A percentile compares a stretch with the other conserved stretches of the same genome.
Evolutionary conservation across 352 stramenopile species (phyloP).

Genomic region (Phytophthora boehmeriae): DNA sequence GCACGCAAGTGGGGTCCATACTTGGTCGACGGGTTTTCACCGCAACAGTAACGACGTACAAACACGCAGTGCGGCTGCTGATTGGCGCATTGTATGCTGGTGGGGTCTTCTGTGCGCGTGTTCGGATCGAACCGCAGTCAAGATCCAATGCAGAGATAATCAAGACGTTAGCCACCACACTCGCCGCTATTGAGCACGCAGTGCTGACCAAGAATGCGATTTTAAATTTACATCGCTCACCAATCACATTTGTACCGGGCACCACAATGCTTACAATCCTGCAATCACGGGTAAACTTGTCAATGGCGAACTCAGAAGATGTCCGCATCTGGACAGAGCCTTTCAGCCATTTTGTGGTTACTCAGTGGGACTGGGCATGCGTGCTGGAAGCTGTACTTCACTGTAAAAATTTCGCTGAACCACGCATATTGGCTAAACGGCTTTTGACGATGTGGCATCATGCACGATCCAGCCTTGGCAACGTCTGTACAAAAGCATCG

Average conservation of each 20-base stretch:
- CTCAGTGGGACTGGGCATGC: constrained; percentile 31
- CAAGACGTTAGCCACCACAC: constrained; percentile 28
- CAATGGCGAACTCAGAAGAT: constrained; percentile 8
- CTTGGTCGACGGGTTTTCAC: constrained; percentile 54
- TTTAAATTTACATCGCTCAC: constrained; percentile 29
- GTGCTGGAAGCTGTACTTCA: constrained; percentile 43
- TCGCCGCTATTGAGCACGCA: constrained; percentile 41
- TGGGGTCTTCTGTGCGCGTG: constrained; percentile 38
- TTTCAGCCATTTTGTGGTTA: constrained; percentile 36
- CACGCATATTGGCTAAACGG: constrained; percentile 19
- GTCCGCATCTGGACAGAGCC: constrained; percentile 25
- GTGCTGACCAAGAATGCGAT: constrained; percentile 41
- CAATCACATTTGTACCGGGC: constrained; percentile 40
- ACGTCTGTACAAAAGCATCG: neutral
- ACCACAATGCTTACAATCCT: constrained; percentile 43
- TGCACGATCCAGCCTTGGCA: constrained; percentile 3
- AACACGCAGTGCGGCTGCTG: constrained; percentile 46
- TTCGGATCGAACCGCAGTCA: constrained; percentile 15
- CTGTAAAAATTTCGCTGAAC: constrained; percentile 28
- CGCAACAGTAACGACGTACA: constrained; percentile 21
- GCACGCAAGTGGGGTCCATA: constrained; percentile 45
- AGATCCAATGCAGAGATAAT: constrained; percentile 18
- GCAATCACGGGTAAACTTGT: neutral
- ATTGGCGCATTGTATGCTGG: constrained; percentile 47
- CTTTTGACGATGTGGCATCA: constrained; percentile 31